Base-by-base conservation (phyloP, 2,329 filamentous ascomycete genomes). In the Talaromyces sp. region DNA sequence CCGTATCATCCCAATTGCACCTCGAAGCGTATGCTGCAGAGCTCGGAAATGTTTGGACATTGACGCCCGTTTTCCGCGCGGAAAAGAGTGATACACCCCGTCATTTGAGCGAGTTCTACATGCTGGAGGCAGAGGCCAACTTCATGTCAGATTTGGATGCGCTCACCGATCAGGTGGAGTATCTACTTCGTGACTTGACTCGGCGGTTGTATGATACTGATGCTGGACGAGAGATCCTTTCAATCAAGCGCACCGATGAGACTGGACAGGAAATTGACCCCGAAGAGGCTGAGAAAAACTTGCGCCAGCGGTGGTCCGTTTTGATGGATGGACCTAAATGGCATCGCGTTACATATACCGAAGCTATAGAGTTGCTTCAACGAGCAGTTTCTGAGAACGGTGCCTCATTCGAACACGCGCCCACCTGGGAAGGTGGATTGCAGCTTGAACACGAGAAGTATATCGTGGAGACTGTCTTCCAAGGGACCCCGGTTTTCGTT, bases 91-190 rank as follows among this genome's bases (percentile, higher is more conserved):
- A 97, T 67, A 97, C 94, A 0, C 87, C 91, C 5, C 86, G 94
- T 24, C 94, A 99, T 74, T 79, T 99, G 56, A 96, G 91, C 76
- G 94, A 99, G 69, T 97, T 99, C 67, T 97, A 97, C 75, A 97
- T 99, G 94, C 83, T 99, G 2, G 94, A 99, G 74, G 92, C 87
- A 14, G 94, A 99, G 72, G 79, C 92, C 69, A 87, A 86, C 65
- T 96, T 96, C 70, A 83, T 87, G 37, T 80, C 89, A 42, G 77
- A 85, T 58, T 79, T 96, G 60, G 76, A 82, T 27, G 77, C 82
- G 22, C 80, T 99, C 62, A 94, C 96, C 82, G 79, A 86, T 51
- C 72, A 93, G n/a, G 83, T 91, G 2, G 91, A 97, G 71, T 79
- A 86, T 49, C 86, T 96, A 81, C 78, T 97, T 46, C 83, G 84